These are phyloP conservation scores for Yarrowia galli DNA, from an alignment of 1,139 yeast species.

Conservation along the genomic window DNA sequence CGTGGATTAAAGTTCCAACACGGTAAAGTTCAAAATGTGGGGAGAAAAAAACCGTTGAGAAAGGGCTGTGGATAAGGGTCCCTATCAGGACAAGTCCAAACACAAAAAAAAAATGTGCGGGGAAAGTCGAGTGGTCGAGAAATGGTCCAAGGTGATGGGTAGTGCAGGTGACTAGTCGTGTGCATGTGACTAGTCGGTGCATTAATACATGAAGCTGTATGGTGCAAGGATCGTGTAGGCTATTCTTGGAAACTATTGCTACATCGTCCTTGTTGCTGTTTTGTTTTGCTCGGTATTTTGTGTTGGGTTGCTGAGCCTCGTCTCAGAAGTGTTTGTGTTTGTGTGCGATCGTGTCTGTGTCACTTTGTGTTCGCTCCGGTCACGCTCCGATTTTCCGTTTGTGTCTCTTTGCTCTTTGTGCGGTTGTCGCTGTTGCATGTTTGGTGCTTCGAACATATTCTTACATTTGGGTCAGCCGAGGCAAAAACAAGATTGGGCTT, in stretches of 20 bases:
- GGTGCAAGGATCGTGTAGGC: too few species aligned
- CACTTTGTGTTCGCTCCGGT: slow-evolving; percentile 1
- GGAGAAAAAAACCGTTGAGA: slow-evolving; percentile 23
- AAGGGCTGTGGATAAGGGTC: slow-evolving; percentile 10
- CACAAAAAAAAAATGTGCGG: not conserved
- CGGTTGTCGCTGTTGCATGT: not conserved
- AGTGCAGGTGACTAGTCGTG: not conserved
- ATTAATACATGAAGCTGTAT: not conserved
- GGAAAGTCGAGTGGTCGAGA: not conserved
- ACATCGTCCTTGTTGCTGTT: not conserved
- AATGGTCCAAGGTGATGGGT: too few species aligned
- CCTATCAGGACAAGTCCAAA: not conserved
- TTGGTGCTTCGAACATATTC: slow-evolving; percentile 5
- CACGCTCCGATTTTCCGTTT: not conserved
- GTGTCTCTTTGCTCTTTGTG: not conserved
- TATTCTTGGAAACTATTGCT: not conserved
- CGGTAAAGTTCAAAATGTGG: not conserved
- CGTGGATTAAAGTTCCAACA: not conserved
- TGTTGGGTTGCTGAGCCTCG: slow-evolving; percentile 3
- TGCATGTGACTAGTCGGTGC: not conserved
- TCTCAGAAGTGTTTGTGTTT: too few species aligned
- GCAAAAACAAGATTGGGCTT: slow-evolving; percentile 8
- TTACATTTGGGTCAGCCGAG: slow-evolving; percentile 28
- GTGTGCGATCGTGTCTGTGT: not conserved
- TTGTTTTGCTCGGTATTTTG: not conserved